phyloP scores from a whole-genome alignment of 176 grass and related monocot genomes.

The Thinopyrum elongatum region DNA sequence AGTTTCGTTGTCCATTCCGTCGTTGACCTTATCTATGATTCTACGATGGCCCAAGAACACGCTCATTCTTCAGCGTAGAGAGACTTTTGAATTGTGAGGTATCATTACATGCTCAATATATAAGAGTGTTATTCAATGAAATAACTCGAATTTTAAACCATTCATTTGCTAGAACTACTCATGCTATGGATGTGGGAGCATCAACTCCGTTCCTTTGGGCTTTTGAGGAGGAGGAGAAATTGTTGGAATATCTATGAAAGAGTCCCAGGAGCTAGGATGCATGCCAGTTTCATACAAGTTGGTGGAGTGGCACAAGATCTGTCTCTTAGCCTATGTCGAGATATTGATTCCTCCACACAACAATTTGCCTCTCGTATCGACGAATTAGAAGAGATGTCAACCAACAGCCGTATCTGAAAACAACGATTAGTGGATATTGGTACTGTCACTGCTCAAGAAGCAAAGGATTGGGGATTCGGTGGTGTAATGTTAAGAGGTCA shows the following conservation, averaged over 20 bases:
- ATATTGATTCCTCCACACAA: not conserved
- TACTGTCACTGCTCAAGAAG: no score
- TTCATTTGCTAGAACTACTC: not conserved
- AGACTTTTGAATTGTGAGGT: not conserved
- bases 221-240: not conserved
- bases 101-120: not conserved
- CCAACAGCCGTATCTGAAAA: no score
- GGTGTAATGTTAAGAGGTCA: not conserved
- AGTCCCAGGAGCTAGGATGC: not conserved
- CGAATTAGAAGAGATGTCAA: no score
- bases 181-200: not conserved
- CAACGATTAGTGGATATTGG: no score
- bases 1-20: not conserved
- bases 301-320: no score
- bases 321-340: not conserved
- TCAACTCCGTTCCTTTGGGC: not conserved
- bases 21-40: no score
- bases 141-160: not conserved
- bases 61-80: no score
- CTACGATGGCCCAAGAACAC: no score
- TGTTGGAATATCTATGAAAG: not conserved
- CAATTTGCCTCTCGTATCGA: no score
- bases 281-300: not conserved
- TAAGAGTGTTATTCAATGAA: not conserved
- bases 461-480: not conserved